Evolutionary conservation across 1,139 yeast species (phyloP).

Genomic region (Yamadazyma dushanensis): DNA sequence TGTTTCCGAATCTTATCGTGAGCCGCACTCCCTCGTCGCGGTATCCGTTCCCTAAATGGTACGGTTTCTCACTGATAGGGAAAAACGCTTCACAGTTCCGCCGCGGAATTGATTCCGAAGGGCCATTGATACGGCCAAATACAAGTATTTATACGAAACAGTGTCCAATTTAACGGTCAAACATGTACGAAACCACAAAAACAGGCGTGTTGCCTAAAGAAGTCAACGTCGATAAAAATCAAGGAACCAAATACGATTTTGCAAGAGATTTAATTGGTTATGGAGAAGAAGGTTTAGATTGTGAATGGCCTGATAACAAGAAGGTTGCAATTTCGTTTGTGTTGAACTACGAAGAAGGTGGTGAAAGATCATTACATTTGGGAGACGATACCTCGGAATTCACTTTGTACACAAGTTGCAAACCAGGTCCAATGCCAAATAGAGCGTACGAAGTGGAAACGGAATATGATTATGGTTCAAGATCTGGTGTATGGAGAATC

Average conservation of each 20-base stretch:
- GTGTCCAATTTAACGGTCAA: too few species aligned
- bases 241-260: conserved; percentile 16
- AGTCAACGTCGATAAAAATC: conserved; percentile 9
- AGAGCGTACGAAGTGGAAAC: conserved; percentile 22
- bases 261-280: conserved; percentile 32
- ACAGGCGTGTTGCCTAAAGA: conserved; percentile 13
- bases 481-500: conserved; percentile 38
- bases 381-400: conserved; percentile 34
- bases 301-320: conserved; percentile 33
- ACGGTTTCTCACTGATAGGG: too few species aligned
- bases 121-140: too few species aligned
- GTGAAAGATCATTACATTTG: conserved; percentile 29
- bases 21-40: too few species aligned
- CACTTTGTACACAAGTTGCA: conserved; percentile 19
- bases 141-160: too few species aligned
- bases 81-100: too few species aligned
- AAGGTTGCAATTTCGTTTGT: conserved; percentile 34
- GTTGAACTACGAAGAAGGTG: conserved; percentile 38
- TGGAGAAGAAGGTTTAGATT: conserved; percentile 30
- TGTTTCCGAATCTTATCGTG: too few species aligned
- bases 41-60: too few species aligned
- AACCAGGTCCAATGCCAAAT: conserved; percentile 17
- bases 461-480: conserved; percentile 32
- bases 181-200: conserved; percentile 8
- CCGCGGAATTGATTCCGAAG: too few species aligned